phyloP scores from a whole-genome alignment of 306 rosid species.

The Spatholobus suberectus region DNA sequence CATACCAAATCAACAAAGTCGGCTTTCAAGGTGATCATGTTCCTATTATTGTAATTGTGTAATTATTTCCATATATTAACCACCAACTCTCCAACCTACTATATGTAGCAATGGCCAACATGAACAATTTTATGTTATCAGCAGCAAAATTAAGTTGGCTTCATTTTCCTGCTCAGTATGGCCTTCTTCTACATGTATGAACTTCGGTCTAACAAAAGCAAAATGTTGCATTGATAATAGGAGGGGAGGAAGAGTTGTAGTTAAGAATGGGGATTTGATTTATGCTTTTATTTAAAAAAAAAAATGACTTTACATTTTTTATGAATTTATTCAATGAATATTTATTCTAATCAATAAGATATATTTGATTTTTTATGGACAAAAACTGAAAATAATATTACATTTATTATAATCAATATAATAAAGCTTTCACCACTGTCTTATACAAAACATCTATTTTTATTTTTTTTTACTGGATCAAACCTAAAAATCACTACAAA shows the following conservation, averaged over 20 bases:
- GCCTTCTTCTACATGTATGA: not conserved
- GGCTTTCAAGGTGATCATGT: conserved; percentile 62
- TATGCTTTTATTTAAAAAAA: too few species aligned
- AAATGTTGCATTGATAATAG: not conserved
- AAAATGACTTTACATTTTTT: too few species aligned
- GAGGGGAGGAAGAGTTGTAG: not conserved
- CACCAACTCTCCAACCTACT: not conserved
- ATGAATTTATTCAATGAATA: too few species aligned
- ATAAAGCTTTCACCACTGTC: too few species aligned
- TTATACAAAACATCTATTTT: too few species aligned
- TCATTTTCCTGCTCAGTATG: not conserved
- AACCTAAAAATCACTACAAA: too few species aligned
- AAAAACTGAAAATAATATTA: too few species aligned
- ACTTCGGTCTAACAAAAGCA: not conserved
- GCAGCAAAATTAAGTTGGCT: not conserved
- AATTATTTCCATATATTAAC: conserved; percentile 30
- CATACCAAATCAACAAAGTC: conserved; percentile 52
- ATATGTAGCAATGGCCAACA: not conserved
- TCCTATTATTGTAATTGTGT: conserved; percentile 45
- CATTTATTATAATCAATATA: too few species aligned
- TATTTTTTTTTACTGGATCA: too few species aligned
- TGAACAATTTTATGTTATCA: not conserved
- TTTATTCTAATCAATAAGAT: too few species aligned
- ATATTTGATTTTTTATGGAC: too few species aligned
- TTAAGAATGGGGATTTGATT: not conserved